Conservation (phyloP, 2,329 filamentous ascomycete genomes). For the Sclerotinia sclerotiorum region DNA sequence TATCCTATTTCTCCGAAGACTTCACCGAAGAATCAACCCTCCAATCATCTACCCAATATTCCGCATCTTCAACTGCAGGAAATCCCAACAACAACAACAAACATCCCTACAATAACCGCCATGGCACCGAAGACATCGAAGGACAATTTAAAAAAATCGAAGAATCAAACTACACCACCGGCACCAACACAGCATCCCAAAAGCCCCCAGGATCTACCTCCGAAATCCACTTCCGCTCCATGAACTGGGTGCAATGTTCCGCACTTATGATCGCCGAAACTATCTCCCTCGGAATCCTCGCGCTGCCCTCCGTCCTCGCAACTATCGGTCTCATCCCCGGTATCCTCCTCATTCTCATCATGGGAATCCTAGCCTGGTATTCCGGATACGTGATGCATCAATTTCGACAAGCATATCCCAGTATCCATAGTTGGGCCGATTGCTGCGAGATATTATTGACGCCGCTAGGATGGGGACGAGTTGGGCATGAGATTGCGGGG, state of each 20-base stretch:
- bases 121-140: too few species aligned
- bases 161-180: too few species aligned
- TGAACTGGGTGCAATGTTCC: slow-evolving; percentile 20
- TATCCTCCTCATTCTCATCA: slow-evolving; percentile 51
- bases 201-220: background rate
- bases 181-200: background rate
- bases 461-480: slow-evolving; percentile 31
- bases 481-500: slow-evolving; percentile 48
- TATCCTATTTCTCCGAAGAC: too few species aligned
- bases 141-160: too few species aligned
- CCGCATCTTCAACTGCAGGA: too few species aligned
- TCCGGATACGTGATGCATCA: slow-evolving; percentile 60
- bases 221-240: background rate
- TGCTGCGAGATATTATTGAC: background rate
- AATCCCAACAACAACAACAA: too few species aligned
- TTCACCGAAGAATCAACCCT: too few species aligned
- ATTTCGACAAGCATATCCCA: slow-evolving; percentile 54
- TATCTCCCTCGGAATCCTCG: slow-evolving; percentile 23
- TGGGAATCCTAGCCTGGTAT: slow-evolving; percentile 57
- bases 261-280: slow-evolving; percentile 23
- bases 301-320: slow-evolving; percentile 20
- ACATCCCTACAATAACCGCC: too few species aligned
- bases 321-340: slow-evolving; percentile 24
- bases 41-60: too few species aligned
- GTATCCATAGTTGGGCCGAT: slow-evolving; percentile 40